These are phyloP conservation scores for Angophora floribunda DNA, from an alignment of 345 rosid species.

Conservation along the genomic window DNA sequence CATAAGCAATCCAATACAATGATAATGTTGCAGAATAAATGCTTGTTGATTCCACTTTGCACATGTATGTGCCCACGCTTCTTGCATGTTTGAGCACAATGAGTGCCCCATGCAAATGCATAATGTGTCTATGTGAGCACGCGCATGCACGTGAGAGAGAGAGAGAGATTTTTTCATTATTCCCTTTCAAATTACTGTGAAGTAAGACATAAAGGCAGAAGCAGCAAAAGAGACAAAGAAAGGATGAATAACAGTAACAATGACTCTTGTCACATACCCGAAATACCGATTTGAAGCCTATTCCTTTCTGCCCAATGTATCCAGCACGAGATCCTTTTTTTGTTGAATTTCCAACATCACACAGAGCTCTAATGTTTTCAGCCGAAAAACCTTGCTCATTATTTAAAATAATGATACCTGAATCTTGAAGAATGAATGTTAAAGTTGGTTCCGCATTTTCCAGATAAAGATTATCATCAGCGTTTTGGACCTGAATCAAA, in stretches of 20 bases:
- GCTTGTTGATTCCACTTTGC: background rate
- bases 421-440: constrained; percentile 70
- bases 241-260: background rate
- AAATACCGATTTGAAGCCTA: constrained; percentile 97
- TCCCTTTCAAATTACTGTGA: background rate
- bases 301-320: constrained; percentile 96
- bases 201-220: background rate
- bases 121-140: background rate
- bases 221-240: constrained; percentile 3
- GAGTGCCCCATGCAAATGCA: background rate
- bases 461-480: constrained; percentile 87
- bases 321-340: constrained; percentile 76
- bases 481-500: constrained; percentile 89
- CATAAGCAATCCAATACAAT: background rate
- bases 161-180: background rate
- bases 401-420: constrained; percentile 64
- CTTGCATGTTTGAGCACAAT: background rate
- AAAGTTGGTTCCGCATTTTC: constrained; percentile 71
- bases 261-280: constrained; percentile 44
- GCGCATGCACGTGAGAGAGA: background rate
- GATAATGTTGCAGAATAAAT: background rate
- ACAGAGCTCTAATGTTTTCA: constrained; percentile 82
- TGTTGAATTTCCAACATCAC: constrained; percentile 97
- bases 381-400: constrained; percentile 87
- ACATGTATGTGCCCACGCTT: background rate